Evolutionary conservation across 495 filamentous ascomycete genomes (phyloP).

Genomic region (Hypoxylon trugodes): DNA sequence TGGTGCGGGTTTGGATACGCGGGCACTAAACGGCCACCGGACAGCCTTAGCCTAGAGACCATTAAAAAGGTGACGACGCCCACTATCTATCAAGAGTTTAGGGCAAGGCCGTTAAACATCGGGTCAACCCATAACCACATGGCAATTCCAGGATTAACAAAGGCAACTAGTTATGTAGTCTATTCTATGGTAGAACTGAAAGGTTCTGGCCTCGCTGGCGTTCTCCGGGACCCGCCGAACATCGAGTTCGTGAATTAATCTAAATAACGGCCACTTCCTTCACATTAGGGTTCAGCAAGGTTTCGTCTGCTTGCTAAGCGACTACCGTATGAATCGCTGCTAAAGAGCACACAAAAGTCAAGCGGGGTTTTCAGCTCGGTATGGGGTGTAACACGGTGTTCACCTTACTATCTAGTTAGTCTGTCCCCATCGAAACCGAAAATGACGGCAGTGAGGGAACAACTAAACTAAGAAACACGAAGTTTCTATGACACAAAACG

Average conservation of each 20-base stretch:
- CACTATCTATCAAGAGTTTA: constrained; percentile 7
- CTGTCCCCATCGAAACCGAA: too few relatives aligned
- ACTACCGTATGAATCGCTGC: not conserved
- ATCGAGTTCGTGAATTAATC: not conserved
- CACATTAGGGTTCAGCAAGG: too few relatives aligned
- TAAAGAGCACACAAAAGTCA: not conserved
- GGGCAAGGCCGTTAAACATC: not conserved
- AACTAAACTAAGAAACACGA: constrained; percentile 6
- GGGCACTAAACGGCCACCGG: constrained; percentile 8
- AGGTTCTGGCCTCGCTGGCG: constrained; percentile 2
- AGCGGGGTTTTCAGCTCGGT: constrained; percentile 21
- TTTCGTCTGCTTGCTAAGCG: not conserved
- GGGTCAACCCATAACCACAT: constrained; percentile 24
- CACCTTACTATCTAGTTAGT: too few relatives aligned
- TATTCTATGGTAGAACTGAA: not conserved
- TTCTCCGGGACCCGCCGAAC: not conserved
- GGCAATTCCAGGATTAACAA: constrained; percentile 28
- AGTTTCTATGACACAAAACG: too few relatives aligned
- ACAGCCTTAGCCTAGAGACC: constrained; percentile 8
- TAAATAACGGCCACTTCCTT: not conserved
- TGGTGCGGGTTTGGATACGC: not conserved
- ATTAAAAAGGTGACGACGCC: constrained; percentile 19
- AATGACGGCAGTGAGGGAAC: constrained; percentile 4
- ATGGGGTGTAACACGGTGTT: constrained; percentile 10
- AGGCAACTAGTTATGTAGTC: constrained; percentile 5